These are phyloP conservation scores for Saprolegnia parasitica DNA, from an alignment of 352 stramenopile species.

Conservation along the genomic window DNA sequence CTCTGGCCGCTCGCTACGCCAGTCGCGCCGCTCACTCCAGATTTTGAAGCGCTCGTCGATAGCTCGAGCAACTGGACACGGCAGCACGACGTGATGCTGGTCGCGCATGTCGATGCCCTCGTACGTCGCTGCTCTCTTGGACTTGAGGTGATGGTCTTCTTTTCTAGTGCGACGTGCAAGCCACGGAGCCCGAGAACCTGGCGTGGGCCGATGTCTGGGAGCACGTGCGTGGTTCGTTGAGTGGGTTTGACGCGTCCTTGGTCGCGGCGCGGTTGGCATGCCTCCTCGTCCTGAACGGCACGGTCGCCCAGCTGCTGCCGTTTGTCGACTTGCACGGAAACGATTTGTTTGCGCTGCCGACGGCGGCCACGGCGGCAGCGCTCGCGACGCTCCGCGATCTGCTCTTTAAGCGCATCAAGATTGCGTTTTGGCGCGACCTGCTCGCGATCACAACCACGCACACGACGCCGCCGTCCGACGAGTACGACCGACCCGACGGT, in stretches of 20 bases:
- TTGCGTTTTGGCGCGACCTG: constrained; percentile 16
- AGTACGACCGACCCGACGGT: constrained; percentile 24
- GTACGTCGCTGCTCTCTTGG: constrained; percentile 1
- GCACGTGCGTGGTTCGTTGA: neutral
- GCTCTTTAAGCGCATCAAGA: constrained; percentile 29
- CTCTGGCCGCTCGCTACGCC: neutral
- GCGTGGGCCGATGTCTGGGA: neutral
- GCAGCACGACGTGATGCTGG: neutral
- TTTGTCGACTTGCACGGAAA: constrained; percentile 29
- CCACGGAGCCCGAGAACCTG: constrained; percentile 23
- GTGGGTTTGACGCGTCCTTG: neutral
- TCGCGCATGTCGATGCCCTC: constrained; percentile 15
- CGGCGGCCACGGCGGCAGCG: neutral
- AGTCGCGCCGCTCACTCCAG: neutral
- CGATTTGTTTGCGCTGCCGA: neutral
- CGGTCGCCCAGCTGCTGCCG: constrained; percentile 28
- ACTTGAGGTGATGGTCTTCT: constrained; percentile 16
- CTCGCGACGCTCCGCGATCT: constrained; percentile 1
- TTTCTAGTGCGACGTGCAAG: constrained; percentile 19
- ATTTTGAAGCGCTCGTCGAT: constrained; percentile 1
- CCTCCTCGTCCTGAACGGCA: constrained; percentile 30
- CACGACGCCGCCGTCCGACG: constrained; percentile 26
- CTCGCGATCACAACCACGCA: constrained; percentile 23
- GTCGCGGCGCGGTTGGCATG: constrained; percentile 27
- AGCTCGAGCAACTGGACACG: constrained; percentile 1